These are phyloP conservation scores for Paralagenidium karlingii DNA, from an alignment of 352 stramenopile genomes.

Conservation along the genomic window DNA sequence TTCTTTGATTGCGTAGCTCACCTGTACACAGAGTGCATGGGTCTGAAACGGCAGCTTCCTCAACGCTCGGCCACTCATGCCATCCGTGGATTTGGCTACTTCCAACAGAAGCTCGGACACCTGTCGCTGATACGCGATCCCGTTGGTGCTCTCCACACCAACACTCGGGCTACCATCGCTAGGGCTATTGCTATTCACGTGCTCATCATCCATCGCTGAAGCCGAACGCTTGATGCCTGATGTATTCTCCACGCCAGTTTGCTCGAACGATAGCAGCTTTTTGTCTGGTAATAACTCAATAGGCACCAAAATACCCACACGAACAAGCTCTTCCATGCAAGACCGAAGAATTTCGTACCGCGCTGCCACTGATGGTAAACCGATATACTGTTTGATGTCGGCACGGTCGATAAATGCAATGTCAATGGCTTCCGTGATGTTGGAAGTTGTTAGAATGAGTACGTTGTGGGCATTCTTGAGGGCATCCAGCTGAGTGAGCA, in stretches of 20 bases:
- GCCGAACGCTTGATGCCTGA: constrained; percentile 21
- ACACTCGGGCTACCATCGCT: too few relatives aligned
- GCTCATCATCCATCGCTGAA: constrained; percentile 2
- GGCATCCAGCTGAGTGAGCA: constrained; percentile 83
- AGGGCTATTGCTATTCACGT: too few relatives aligned
- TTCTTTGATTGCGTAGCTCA: too few relatives aligned
- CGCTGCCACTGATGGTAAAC: constrained; percentile 34
- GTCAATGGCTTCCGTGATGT: constrained; percentile 87
- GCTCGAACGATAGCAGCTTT: constrained; percentile 14
- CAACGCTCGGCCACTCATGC: constrained; percentile 59
- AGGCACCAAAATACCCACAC: constrained; percentile 47
- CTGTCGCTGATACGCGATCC: too few relatives aligned
- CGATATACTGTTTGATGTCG: constrained; percentile 88
- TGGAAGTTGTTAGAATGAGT: constrained; percentile 89
- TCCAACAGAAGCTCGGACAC: constrained; percentile 20
- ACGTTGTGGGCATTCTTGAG: constrained; percentile 80
- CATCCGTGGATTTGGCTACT: constrained; percentile 32
- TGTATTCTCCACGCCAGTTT: constrained; percentile 9
- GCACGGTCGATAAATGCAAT: constrained; percentile 87
- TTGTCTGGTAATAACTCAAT: background rate
- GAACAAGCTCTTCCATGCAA: constrained; percentile 71
- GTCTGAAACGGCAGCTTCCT: constrained; percentile 82
- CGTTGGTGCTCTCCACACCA: too few relatives aligned
- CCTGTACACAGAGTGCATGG: constrained; percentile 54
- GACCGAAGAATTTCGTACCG: constrained; percentile 76